Conservation (phyloP, 495 filamentous ascomycete species). For the Daldinia decipiens region DNA sequence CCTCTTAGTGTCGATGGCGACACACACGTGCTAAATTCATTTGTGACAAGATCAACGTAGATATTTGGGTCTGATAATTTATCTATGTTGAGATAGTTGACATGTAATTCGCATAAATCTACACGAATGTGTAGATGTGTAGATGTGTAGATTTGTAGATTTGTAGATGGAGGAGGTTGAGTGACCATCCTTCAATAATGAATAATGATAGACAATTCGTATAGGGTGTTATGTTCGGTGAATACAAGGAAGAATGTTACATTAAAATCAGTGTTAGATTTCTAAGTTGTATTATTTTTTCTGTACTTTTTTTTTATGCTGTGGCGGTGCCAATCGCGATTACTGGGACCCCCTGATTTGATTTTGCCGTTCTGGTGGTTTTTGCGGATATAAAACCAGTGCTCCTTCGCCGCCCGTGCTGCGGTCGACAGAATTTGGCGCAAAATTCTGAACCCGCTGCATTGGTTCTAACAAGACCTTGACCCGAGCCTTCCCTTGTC, state of each 20-base stretch:
- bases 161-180: neutral
- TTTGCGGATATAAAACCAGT: constrained; percentile 49
- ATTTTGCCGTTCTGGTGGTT: constrained; percentile 32
- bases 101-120: constrained; percentile 4
- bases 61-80: neutral
- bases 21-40: constrained; percentile 39
- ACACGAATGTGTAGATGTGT: constrained; percentile 1
- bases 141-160: neutral
- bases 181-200: neutral
- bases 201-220: constrained; percentile 14
- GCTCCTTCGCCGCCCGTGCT: constrained; percentile 43
- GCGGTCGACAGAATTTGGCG: constrained; percentile 28
- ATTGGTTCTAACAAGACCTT: constrained; percentile 20
- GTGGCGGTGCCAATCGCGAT: constrained; percentile 43
- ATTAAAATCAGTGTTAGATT: constrained; percentile 20
- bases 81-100: constrained; percentile 1
- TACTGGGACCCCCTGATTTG: constrained; percentile 39
- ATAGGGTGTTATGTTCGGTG: constrained; percentile 22
- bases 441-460: constrained; percentile 30
- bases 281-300: constrained; percentile 5
- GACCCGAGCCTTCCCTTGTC: constrained; percentile 24
- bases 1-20: constrained; percentile 11
- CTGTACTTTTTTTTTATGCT: constrained; percentile 14
- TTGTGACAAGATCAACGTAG: constrained; percentile 22
- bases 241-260: constrained; percentile 6